Base-by-base conservation (phyloP, 768 basidiomycete genomes). In the Dacryopinax primogenitus region DNA sequence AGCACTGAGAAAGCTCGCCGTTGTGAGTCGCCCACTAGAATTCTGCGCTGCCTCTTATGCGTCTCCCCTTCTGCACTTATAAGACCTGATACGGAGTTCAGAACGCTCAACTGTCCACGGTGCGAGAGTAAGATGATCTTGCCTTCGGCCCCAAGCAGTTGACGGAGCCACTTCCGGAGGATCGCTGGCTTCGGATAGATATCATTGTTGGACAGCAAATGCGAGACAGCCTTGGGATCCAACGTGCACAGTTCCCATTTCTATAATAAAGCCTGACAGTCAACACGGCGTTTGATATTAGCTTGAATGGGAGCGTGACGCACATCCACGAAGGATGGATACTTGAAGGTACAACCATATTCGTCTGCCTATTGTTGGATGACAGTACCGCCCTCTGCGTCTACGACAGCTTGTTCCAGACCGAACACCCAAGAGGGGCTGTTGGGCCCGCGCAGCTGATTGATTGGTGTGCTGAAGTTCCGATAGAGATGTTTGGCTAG, bases 31-130 rank as follows among this genome's bases (percentile, higher is more conserved):
- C 51, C 3, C 15, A 58, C 51, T 30, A 58, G 26, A 30, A 58
- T 58, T 21, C 51, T 3, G 3, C 51, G 23, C 51, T 58, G 51
- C 18, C 51, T 58, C 26, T 30, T 58, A 58, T 58, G 51, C 30
- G 51, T 58, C 26, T 58, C 51, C 4, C 51, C 51, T 32, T 58
- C 51, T 30, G 51, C 51, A 32, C 51, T 58, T 23, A 58, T 58
- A 15, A 58, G 51, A 9, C 51, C 51, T 58, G 26, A 6, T 7
- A 26, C 7, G 15, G 30, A 7, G 4, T 13, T 58, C 51, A 58
- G 51, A 23, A 7, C 7, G 18, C 3, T 23, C 4, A 18, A 7
- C 41, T 6, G 6, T 6, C 41, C 41, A 4, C n/a, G 37, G 37
- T 39, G 51, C 32, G 26, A 28, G 18, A 9, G 51, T 30, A 9